Evolutionary conservation across 345 rosid species (phyloP).

Genomic region (Bruguiera parviflora): DNA sequence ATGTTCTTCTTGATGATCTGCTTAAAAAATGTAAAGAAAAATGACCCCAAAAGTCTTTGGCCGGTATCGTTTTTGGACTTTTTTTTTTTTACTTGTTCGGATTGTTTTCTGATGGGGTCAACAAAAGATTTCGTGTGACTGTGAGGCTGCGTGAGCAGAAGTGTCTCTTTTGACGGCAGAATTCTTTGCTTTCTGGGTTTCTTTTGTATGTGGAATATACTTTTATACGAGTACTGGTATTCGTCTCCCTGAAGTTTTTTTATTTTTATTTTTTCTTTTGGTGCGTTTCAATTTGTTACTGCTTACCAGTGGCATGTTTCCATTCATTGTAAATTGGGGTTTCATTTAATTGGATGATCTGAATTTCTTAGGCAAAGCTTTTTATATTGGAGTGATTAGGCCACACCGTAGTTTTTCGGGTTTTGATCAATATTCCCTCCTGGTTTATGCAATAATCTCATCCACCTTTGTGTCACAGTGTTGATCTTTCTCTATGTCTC

Average conservation of each 20-base stretch:
- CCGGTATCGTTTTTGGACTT: constrained; percentile 11
- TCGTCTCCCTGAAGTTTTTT: constrained; percentile 37
- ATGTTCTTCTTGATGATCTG: background rate
- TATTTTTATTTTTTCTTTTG: constrained; percentile 19
- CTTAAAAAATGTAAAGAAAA: background rate
- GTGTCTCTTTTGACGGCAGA: constrained; percentile 28
- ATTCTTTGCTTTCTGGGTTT: constrained; percentile 43
- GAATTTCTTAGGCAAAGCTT: constrained; percentile 13
- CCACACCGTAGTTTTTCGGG: background rate
- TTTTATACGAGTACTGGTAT: constrained; percentile 32
- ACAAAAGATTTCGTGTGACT: constrained; percentile 8
- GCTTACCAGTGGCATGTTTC: constrained; percentile 14
- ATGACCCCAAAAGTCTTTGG: background rate
- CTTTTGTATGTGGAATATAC: constrained; percentile 43
- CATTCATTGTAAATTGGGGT: constrained; percentile 1
- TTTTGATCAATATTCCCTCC: background rate
- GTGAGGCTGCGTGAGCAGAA: constrained; percentile 44
- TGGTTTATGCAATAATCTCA: background rate
- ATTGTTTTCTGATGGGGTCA: constrained; percentile 28
- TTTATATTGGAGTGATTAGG: constrained; percentile 17
- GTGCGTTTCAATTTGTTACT: background rate
- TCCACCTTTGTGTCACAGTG: background rate
- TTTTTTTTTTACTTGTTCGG: constrained; percentile 21
- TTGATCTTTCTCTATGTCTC: background rate
- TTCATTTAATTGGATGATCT: constrained; percentile 14